Conservation (phyloP, 1,284 basidiomycete species). For the Vanrija sp. region DNA sequence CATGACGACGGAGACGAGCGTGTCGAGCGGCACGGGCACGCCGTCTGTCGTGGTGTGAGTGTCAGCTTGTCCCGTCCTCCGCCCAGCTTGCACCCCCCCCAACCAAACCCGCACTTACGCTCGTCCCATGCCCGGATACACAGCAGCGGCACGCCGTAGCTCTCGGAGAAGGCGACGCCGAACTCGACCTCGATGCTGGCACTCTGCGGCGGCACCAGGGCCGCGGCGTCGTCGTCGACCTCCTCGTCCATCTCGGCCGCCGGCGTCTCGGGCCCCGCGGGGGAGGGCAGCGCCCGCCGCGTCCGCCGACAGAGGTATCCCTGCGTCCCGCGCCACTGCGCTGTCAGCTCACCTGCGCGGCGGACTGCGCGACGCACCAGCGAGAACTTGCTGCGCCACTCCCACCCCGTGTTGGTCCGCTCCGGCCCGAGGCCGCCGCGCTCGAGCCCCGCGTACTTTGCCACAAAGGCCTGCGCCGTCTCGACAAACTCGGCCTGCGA, state of each 20-base stretch:
- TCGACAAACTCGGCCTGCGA: slow-evolving; percentile 5
- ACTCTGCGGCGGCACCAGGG: slow-evolving; percentile 1
- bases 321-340: slow-evolving; percentile 12
- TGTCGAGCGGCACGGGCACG: slow-evolving; percentile 17
- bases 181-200: slow-evolving; percentile 19
- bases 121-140: slow-evolving; percentile 32
- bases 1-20: slow-evolving; percentile 8
- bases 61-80: too few species aligned
- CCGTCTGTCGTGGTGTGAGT: slow-evolving; percentile 21
- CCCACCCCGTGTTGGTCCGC: slow-evolving; percentile 29
- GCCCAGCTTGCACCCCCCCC: too few species aligned
- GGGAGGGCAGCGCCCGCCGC: slow-evolving; percentile 1
- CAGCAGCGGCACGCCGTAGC: slow-evolving; percentile 31
- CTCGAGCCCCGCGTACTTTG: slow-evolving; percentile 6
- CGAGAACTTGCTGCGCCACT: slow-evolving; percentile 18
- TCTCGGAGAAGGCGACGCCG: slow-evolving; percentile 27
- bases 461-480: slow-evolving; percentile 3
- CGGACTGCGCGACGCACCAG: slow-evolving; percentile 8
- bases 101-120: slow-evolving; percentile 22
- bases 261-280: background rate
- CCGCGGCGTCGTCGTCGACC: slow-evolving; percentile 13
- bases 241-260: background rate
- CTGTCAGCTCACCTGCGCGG: slow-evolving; percentile 3
- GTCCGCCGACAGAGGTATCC: slow-evolving; percentile 26
- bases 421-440: slow-evolving; percentile 5